Evolutionary conservation across 257 asterid species (phyloP).

Genomic region (Avicennia marina): DNA sequence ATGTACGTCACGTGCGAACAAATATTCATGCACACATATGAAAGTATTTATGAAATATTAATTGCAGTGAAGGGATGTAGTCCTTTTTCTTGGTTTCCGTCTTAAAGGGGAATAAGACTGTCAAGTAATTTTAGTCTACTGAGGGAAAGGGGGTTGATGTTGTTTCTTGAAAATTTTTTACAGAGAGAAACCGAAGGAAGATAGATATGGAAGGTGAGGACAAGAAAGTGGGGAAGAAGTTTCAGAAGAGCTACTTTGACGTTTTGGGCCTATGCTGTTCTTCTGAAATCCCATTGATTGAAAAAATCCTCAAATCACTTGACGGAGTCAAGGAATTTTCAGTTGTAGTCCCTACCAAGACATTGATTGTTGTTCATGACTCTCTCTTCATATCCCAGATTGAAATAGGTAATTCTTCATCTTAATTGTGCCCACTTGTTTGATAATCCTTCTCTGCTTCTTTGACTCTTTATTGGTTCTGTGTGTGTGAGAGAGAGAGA

Average conservation of each 20-base stretch:
- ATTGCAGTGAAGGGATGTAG: no score
- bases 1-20: no score
- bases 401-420: slow-evolving; percentile 47
- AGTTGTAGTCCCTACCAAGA: slow-evolving; percentile 56
- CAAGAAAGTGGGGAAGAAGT: slow-evolving; percentile 13
- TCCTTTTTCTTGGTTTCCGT: no score
- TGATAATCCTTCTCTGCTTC: neutral
- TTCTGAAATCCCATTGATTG: slow-evolving; percentile 52
- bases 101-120: no score
- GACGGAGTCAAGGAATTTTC: slow-evolving; percentile 67
- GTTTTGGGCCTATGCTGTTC: slow-evolving; percentile 79
- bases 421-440: neutral
- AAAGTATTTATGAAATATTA: no score
- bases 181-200: no score
- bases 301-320: slow-evolving; percentile 48
- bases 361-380: slow-evolving; percentile 67
- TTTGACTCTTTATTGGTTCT: no score
- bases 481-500: no score
- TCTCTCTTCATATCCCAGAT: slow-evolving; percentile 42
- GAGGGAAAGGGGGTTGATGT: no score
- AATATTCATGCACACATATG: no score
- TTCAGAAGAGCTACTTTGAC: slow-evolving; percentile 78
- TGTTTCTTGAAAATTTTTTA: no score
- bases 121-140: no score
- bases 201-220: neutral